Evolutionary conservation across 1,284 basidiomycete species (phyloP).

Genomic region (Cutaneotrichosporon mucoides): DNA sequence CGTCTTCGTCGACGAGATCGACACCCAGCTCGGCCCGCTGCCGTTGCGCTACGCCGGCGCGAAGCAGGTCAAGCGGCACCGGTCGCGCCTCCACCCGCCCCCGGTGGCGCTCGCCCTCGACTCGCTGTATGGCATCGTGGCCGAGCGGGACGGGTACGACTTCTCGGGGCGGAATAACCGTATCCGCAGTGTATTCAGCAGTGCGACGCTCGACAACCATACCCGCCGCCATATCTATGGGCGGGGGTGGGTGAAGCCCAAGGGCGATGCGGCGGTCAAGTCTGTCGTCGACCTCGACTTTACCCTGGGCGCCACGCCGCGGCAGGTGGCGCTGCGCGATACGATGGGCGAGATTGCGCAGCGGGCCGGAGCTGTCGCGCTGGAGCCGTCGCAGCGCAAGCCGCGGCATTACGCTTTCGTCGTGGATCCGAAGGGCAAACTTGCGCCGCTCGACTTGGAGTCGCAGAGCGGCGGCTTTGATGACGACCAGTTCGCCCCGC

Average conservation of each 20-base stretch:
- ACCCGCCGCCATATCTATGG: slow-evolving; percentile 24
- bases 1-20: slow-evolving; percentile 37
- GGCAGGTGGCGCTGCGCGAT: slow-evolving; percentile 15
- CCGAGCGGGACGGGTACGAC: slow-evolving; percentile 11
- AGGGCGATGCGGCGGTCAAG: slow-evolving; percentile 5
- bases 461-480: no score
- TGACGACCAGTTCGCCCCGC: background rate
- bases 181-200: slow-evolving; percentile 30
- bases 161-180: slow-evolving; percentile 12
- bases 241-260: slow-evolving; percentile 28
- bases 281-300: slow-evolving; percentile 30
- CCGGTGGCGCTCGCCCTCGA: slow-evolving; percentile 21
- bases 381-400: background rate
- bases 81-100: slow-evolving; percentile 28
- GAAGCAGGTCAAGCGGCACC: slow-evolving; percentile 7
- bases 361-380: background rate
- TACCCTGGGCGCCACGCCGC: slow-evolving; percentile 13
- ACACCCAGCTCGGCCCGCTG: slow-evolving; percentile 26
- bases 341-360: slow-evolving; percentile 12
- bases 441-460: slow-evolving; percentile 1
- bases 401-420: slow-evolving; percentile 28
- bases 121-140: slow-evolving; percentile 18
- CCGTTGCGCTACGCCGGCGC: slow-evolving; percentile 17
- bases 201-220: slow-evolving; percentile 23
- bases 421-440: slow-evolving; percentile 19